Evolutionary conservation across 257 asterid genomes (phyloP), one percentile per base, ranked within the genome.

Genomic region (Przewalskia tangutica): DNA sequence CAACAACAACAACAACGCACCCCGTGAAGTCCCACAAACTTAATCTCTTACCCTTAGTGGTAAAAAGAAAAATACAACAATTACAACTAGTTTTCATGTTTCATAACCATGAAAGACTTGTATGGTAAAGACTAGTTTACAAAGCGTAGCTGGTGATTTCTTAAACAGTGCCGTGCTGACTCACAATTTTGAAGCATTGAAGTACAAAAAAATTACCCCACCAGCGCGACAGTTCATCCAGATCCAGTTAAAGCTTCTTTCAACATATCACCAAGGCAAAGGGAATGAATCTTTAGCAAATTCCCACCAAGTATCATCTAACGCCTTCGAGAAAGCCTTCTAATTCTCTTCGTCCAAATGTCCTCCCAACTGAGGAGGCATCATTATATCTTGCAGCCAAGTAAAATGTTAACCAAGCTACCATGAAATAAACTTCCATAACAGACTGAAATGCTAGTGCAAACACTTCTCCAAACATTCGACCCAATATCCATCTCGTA

Each of bases 381-480:
- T 90, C 95, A 71, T 89, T 91, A 36, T 88, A 89, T 88, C 91
- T 92, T 76, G 97, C 93, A 8, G 97, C 97, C 82, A 93, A 89
- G 88, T 93, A 93, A 87, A 91, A 92, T 16, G 90, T 82, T 79
- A 95, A 83, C 98, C 98, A 95, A 38, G 91, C 96, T 54, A 90
- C 90, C 92, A 89, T 89, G 84, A 93, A 95, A 85, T 88, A 94
- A 54, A 95, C 96, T 89, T 95, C 98, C 97, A 95, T 87, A 65
- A 87, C 85, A 0, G 97, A 93, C 84, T 90, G 98, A 79, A 93
- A 87, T 50, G 88, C 85, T 88, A 89, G 75, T 10, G 93, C 85
- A 55, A 86, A 85, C 56, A 88, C 80, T 60, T 88, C 93, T 59
- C 98, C 98, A 54, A 89, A 85, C 9, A 88, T 48, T 75, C 83